phyloP scores from a whole-genome alignment of 1,284 basidiomycete genomes.

The Quambalaria eucalypti region DNA sequence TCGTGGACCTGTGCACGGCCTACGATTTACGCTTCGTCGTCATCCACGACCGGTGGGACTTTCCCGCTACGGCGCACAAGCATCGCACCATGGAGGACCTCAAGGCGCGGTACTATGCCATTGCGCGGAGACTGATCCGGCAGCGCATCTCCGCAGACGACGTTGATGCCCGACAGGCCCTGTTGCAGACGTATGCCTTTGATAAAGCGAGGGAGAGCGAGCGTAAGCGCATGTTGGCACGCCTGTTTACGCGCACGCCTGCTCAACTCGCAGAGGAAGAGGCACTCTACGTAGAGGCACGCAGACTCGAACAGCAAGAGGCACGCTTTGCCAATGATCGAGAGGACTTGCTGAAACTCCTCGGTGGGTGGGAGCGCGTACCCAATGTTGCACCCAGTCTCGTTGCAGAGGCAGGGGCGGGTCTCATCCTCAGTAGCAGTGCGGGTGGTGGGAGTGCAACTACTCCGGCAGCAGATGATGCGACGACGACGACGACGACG shows the following conservation, averaged over 20 bases:
- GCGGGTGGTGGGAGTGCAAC: conserved; percentile 8
- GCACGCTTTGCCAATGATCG: conserved; percentile 77
- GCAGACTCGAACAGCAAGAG: conserved; percentile 86
- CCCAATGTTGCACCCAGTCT: conserved; percentile 28
- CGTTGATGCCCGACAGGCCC: conserved; percentile 29
- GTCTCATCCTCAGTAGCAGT: no score
- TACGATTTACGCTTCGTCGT: conserved; percentile 88
- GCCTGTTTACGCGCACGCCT: conserved; percentile 73
- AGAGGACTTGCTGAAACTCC: conserved; percentile 74
- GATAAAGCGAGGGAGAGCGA: conserved; percentile 71
- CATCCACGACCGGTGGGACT: conserved; percentile 81
- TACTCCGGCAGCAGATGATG: background rate
- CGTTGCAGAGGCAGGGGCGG: conserved; percentile 37
- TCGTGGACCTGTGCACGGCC: conserved; percentile 69
- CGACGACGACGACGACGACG: background rate
- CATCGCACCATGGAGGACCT: conserved; percentile 54
- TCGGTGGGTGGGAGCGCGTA: conserved; percentile 51
- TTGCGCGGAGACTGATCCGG: conserved; percentile 77
- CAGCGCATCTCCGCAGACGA: conserved; percentile 53
- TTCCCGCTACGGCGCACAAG: conserved; percentile 14
- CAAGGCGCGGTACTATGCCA: conserved; percentile 87
- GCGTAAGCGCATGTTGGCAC: conserved; percentile 77
- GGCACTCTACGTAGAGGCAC: conserved; percentile 84
- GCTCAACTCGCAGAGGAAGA: conserved; percentile 92
- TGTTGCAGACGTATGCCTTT: conserved; percentile 45